Conservation (phyloP, 805 yeast genomes). For the Saccharomyces eubayanus region DNA sequence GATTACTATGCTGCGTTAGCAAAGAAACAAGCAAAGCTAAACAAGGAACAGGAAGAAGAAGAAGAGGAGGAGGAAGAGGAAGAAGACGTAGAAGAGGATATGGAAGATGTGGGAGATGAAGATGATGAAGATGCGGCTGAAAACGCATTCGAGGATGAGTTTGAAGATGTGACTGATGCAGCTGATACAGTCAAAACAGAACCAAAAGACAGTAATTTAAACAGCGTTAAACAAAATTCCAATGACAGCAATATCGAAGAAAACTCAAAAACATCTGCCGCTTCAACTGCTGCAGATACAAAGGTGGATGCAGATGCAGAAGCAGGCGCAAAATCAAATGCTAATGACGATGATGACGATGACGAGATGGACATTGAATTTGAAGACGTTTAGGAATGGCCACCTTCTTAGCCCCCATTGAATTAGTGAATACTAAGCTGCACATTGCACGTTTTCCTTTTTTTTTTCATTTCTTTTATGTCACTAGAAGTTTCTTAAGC, state of each 20-base stretch:
- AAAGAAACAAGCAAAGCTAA: conserved; percentile 56
- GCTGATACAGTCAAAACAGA: conserved; percentile 7
- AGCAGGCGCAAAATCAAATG: conserved; percentile 1
- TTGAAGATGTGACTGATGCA: conserved; percentile 19
- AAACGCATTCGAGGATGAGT: conserved; percentile 15
- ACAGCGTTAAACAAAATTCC: conserved; percentile 2
- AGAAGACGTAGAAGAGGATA: conserved; percentile 43
- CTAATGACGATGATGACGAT: conserved; percentile 21
- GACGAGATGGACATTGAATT: conserved; percentile 31
- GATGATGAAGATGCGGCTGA: conserved; percentile 28
- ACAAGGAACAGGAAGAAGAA: conserved; percentile 48
- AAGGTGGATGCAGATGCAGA: background rate
- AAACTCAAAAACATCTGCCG: background rate
- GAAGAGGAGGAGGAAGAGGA: conserved; percentile 40
- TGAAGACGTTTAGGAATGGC: conserved; percentile 25
- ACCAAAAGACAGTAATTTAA: conserved; percentile 1
- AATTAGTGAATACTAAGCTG: background rate
- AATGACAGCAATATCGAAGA: conserved; percentile 3
- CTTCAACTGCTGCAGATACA: background rate
- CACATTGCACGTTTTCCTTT: background rate
- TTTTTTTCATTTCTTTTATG: background rate
- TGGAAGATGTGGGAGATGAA: conserved; percentile 37
- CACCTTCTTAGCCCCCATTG: background rate
- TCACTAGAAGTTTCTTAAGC: background rate
- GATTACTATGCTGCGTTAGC: conserved; percentile 73